phyloP scores from a whole-genome alignment of 176 grass and related monocot species.

The Bothriochloa decipiens region DNA sequence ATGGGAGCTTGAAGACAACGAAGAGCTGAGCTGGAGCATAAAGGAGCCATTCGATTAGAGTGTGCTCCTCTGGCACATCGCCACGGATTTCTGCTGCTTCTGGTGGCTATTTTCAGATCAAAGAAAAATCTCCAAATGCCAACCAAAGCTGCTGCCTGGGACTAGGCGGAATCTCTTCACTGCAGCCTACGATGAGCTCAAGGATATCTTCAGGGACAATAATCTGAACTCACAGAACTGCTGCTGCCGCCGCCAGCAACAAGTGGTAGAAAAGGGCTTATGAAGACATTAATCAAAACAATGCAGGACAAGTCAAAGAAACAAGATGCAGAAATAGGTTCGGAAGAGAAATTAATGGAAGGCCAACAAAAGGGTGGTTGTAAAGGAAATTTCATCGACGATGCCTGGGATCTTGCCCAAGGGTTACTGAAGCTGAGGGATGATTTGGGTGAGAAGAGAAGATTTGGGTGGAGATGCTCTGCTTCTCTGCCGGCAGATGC shows the following conservation, averaged over 20 bases:
- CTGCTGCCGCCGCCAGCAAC: too few species aligned
- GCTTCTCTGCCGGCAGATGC: neutral
- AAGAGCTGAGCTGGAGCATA: neutral
- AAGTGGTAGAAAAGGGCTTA: neutral
- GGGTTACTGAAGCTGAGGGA: neutral
- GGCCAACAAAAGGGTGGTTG: neutral
- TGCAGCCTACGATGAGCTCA: neutral
- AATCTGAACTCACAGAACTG: neutral
- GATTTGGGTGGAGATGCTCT: conserved; percentile 30
- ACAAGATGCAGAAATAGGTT: too few species aligned
- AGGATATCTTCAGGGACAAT: neutral
- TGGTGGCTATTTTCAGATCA: too few species aligned
- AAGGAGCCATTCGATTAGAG: neutral
- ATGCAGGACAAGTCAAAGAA: neutral
- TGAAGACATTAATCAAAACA: neutral
- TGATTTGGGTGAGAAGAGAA: neutral
- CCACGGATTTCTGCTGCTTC: too few species aligned
- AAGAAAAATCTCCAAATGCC: too few species aligned
- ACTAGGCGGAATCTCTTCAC: neutral
- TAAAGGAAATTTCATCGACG: neutral
- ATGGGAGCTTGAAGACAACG: neutral
- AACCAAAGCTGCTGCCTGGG: conserved; percentile 9
- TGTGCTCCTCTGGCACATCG: too few species aligned
- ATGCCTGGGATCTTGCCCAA: neutral
- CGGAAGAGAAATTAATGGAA: neutral